phyloP scores from a whole-genome alignment of 1,284 basidiomycete species.

The Moesziomyces antarcticus region DNA sequence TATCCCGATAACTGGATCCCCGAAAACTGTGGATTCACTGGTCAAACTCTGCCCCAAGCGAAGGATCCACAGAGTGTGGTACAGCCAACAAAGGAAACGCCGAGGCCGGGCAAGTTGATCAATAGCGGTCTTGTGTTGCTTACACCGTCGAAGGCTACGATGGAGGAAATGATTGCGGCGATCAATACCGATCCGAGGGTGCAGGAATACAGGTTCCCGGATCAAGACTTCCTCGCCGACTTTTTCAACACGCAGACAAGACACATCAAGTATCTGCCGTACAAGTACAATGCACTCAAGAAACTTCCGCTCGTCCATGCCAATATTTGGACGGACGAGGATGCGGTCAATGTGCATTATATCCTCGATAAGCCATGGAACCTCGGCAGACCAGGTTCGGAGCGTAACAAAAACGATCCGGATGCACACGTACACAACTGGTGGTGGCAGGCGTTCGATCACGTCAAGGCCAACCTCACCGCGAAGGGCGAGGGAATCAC shows the following conservation, averaged over 20 bases:
- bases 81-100: slow-evolving; percentile 70
- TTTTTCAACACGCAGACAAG: slow-evolving; percentile 73
- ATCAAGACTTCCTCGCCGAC: slow-evolving; percentile 88
- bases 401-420: slow-evolving; percentile 10
- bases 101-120: slow-evolving; percentile 80
- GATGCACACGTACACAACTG: slow-evolving; percentile 49
- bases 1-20: slow-evolving; percentile 93
- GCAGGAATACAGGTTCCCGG: slow-evolving; percentile 81
- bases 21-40: slow-evolving; percentile 84
- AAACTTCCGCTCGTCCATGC: slow-evolving; percentile 78
- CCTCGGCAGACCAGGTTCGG: slow-evolving; percentile 21
- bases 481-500: not conserved
- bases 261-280: slow-evolving; percentile 76
- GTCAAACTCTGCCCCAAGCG: slow-evolving; percentile 68
- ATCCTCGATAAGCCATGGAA: slow-evolving; percentile 64
- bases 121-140: slow-evolving; percentile 91
- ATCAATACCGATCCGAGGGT: slow-evolving; percentile 79
- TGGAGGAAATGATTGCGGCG: slow-evolving; percentile 73
- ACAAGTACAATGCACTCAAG: slow-evolving; percentile 88
- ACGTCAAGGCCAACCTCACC: slow-evolving; percentile 3
- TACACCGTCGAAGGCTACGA: slow-evolving; percentile 74
- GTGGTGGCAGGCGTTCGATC: slow-evolving; percentile 60
- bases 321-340: slow-evolving; percentile 79
- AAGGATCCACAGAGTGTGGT: slow-evolving; percentile 69
- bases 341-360: slow-evolving; percentile 71